Evolutionary conservation across 1,139 yeast species (phyloP), one percentile per base, ranked within the genome.

Genomic region (Eremothecium gossypii): DNA sequence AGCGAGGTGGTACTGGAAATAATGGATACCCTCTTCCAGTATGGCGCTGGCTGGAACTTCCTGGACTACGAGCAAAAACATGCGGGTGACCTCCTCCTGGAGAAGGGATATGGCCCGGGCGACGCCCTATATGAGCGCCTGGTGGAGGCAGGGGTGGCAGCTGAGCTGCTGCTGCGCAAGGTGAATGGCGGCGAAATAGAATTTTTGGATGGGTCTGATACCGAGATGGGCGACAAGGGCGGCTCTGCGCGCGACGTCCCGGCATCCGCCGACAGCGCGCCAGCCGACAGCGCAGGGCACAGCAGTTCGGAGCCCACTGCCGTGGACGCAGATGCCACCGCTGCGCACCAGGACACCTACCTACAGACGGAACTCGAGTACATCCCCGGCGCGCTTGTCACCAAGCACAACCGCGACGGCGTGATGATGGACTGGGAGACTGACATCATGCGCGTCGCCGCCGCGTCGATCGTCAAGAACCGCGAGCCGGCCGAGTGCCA

Each of bases 361-460:
- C 70, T 89, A 41, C 63, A 70, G 10, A 76, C 91, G 5, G 71
- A 79, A 51, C 68, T 89, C 33, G 79, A 77, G 53, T 89, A 85
- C 60, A 74, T 73, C 14, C 82, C 81, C 41, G 78, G 74, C 49
- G 79, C 91, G 0, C 69, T 89, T 20, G 68, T 83, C 30, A 89
- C 97, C 1, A 71, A 76, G 47, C 77, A 75, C 27, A 70, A 79
- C 45, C 72, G 77, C 39, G 97, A 89, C 55, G 97, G 96, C 26
- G 96, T 89, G 2, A 89, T 89, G 97, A 89, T 89, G 97, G 82
- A 83, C 51, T 89, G 97, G 97, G 97, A 89, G 61, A 73, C 77
- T 3, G 77, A 78, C 27, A 70, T 89, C 43, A 89, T 89, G 97
- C 68, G 71, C 46, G 69, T 79, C 17, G 94, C 95, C 1, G 82